Evolutionary conservation across 2,329 filamentous ascomycete species (phyloP), one percentile per base, ranked within the genome.

Genomic region (Lasiodiplodia hormozganensis): DNA sequence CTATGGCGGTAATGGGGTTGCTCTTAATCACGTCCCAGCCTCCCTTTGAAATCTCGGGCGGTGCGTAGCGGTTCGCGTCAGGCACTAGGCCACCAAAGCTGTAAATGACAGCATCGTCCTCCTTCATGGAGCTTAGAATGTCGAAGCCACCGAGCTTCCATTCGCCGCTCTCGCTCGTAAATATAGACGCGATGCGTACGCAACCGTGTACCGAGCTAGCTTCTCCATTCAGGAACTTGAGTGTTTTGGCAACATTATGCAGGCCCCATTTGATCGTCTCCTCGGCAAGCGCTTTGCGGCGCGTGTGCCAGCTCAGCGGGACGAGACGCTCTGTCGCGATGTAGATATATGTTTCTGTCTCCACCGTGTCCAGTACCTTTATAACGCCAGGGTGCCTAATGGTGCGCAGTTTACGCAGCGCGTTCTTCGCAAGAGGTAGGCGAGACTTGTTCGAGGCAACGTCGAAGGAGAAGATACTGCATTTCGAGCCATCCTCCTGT

Each of bases 241-340:
- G 82, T 0, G 96, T 98, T 77, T 93, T 92, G 89, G 96, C 94
- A 71, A 98, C 84, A 74, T 89, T 92, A 79, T 93, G 92, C 51
- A 99, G 81, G 0, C 96, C 96, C 96, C 96, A 99, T 88, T 97
- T 99, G 58, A 96, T 88, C 1, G 95, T 98, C 83, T 98, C 96
- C 51, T 93, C 90, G 70, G 89, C 94, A 70, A 98, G 80, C 77
- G 92, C 96, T 82, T 93, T 94, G 73, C 95, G 86, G 82, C 92
- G 93, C 57, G 96, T 90, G 75, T 96, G 90, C 96, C 96, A 98
- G 73, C 90, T 88, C 65, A 99, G 83, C 3, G 96, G 96, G 14
- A 90, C 89, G 11, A 99, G 84, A 72, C 94, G 89, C 82, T 99
- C 96, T 28, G 94, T 98, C 68, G 96, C 94, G 78, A 99, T 94